Base-by-base conservation (phyloP, 257 asterid genomes). In the Penstemon eatonii region DNA sequence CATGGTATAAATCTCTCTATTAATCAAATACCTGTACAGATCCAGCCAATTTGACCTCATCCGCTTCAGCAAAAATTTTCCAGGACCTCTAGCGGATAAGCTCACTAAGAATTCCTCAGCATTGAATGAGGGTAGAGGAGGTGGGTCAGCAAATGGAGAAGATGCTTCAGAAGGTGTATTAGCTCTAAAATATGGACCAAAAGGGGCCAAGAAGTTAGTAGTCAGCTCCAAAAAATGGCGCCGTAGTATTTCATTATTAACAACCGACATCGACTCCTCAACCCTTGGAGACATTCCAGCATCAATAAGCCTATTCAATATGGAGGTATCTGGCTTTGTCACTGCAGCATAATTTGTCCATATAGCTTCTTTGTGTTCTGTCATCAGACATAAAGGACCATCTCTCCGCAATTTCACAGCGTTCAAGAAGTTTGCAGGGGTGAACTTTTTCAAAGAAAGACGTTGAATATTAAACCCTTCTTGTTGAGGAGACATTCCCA, bases 181-280 rank as follows among this genome's bases (percentile, higher is more conserved):
- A 58, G 90, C 83, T 76, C 87, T 81, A 75, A 91, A 94, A 80
- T 89, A 94, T 13, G 98, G 96, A 69, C 98, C 99, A 71, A 94
- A 94, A 69, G 98, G 99, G 47, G 99, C 98, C 89, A 94, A 80
- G 82, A 94, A 89, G 66, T 94, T 94, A 54, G 96, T 89, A 0
- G 99, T 94, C 84, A 94, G 84, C 90, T 94, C 99, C 89, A 91
- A 75, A 77, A 94, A 94, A 85, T 94, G 99, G 66, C 99, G 96
- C 58, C 96, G 97, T 58, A 94, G 79, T 72, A 94, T 94, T 79
- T 94, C 99, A 60, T 94, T 94, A 82, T 91, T 94, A 73, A 94
- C 99, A 70, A 94, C 96, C 9, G 99, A 94, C 99, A 91, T 94
- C 2, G 99, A 91, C 88, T 94, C 99, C 80, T 94, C 99, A 71